Evolutionary conservation across 2,329 filamentous ascomycete genomes (phyloP).

Genomic region (Beauveria sp.): DNA sequence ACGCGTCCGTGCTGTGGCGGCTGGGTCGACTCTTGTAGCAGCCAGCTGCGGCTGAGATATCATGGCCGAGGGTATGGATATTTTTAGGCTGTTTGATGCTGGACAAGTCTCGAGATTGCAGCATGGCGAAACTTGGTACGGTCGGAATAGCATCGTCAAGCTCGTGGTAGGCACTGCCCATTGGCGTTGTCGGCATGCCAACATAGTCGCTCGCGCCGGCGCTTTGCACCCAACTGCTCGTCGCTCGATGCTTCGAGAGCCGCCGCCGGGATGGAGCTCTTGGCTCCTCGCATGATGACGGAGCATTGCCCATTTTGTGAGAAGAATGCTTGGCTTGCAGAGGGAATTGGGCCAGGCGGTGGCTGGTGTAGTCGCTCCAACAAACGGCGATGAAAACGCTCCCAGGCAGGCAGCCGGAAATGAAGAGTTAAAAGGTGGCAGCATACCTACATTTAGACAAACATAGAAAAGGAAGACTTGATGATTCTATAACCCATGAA

Average conservation of each 20-base stretch:
- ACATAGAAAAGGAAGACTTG: background rate
- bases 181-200: constrained; percentile 11
- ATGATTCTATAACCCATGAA: background rate
- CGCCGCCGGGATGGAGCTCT: constrained; percentile 32
- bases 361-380: background rate
- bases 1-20: constrained; percentile 7
- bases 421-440: background rate
- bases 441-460: background rate
- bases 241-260: constrained; percentile 43
- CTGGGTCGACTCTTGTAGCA: constrained; percentile 1
- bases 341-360: background rate
- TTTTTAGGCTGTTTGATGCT: background rate
- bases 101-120: background rate
- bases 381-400: background rate
- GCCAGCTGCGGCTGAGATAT: background rate
- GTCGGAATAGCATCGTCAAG: constrained; percentile 6
- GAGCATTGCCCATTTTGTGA: constrained; percentile 41
- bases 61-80: background rate
- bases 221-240: constrained; percentile 32
- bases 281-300: constrained; percentile 36
- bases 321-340: background rate
- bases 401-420: background rate
- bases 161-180: constrained; percentile 15
- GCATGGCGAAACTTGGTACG: background rate
- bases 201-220: constrained; percentile 18